Evolutionary conservation across 768 basidiomycete genomes (phyloP), one percentile per base, ranked within the genome.

Genomic region (Agrocybe chaxingu): DNA sequence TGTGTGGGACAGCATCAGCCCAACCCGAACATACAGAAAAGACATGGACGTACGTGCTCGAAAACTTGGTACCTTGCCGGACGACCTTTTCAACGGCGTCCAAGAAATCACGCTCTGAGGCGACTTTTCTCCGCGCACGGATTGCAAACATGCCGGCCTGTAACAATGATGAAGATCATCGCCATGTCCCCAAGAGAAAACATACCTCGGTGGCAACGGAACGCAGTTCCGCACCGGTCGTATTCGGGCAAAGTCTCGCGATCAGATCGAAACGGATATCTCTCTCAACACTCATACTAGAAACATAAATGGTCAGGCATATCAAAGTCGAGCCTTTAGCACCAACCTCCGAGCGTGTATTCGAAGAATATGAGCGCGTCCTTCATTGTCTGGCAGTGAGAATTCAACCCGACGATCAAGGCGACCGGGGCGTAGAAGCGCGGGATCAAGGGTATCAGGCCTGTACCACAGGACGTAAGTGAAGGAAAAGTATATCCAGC

Each of bases 101-200:
- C 65, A 99, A 73, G 74, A 98, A 99, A 70, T 99, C 97, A 48
- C 92, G 87, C 66, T 99, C 97, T 4, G 93, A 93, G 0, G 95
- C 94, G 1, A 98, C 93, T 69, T 98, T 98, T 69, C 97, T 79
- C 59, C 97, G 79, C 40, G 92, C 90, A 52, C 97, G 89, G 63
- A 99, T 99, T 1, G 97, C 96, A 70, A 96, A 99, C 97, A 99
- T 98, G n/a, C 97, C 97, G n/a, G 97, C 97, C 88, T 91, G 55
- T n/a, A 36, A 13, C 44, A 36, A 43, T 34, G 10, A 19, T 53
- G 19, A 59, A 34, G 31, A 24, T 12, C 19, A 19, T 18, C 43
- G 19, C 40, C 35, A 33, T 29, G 18, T 13, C 31, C 31, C 12
- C 35, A 38, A 37, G 31, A 48, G n/a, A 8, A 6, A 6, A 64